phyloP scores from a whole-genome alignment of 371 early-diverging fungal genomes.

The Mortierella sp. region DNA sequence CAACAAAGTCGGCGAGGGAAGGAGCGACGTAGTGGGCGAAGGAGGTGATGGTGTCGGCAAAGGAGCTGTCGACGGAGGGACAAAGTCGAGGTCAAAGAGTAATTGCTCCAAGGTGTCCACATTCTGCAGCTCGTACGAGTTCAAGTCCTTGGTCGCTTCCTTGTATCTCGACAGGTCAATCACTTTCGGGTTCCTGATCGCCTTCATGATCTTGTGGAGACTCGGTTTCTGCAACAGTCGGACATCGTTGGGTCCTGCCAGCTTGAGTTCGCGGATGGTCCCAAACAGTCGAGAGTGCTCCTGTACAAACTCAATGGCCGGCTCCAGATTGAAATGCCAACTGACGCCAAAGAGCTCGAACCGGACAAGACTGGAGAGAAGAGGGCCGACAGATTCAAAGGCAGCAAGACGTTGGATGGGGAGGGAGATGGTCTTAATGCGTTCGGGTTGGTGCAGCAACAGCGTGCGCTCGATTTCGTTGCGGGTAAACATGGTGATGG shows the following conservation, averaged over 20 bases:
- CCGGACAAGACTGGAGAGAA: conserved; percentile 27
- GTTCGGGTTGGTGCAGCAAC: conserved; percentile 30
- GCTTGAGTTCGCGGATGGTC: conserved; percentile 40
- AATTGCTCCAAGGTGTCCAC: conserved; percentile 20
- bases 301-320: conserved; percentile 26
- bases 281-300: conserved; percentile 26
- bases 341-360: conserved; percentile 44
- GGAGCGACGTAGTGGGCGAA: neutral
- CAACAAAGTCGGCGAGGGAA: neutral
- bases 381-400: conserved; percentile 18
- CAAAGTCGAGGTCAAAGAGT: conserved; percentile 32
- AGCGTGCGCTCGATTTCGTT: conserved; percentile 41
- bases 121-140: conserved; percentile 36
- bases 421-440: conserved; percentile 31
- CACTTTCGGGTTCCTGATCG: conserved; percentile 25
- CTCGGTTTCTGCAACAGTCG: conserved; percentile 29
- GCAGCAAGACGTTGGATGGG: conserved; percentile 30
- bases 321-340: conserved; percentile 37
- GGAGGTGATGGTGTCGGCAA: neutral
- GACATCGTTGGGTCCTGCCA: conserved; percentile 44
- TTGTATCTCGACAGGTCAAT: conserved; percentile 44
- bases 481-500: conserved; percentile 41
- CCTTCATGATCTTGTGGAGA: conserved; percentile 20
- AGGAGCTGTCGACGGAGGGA: conserved; percentile 7
- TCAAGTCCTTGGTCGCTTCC: conserved; percentile 43